phyloP scores from a whole-genome alignment of 192 early-diverging fungal species.

The Mortierella claussenii region DNA sequence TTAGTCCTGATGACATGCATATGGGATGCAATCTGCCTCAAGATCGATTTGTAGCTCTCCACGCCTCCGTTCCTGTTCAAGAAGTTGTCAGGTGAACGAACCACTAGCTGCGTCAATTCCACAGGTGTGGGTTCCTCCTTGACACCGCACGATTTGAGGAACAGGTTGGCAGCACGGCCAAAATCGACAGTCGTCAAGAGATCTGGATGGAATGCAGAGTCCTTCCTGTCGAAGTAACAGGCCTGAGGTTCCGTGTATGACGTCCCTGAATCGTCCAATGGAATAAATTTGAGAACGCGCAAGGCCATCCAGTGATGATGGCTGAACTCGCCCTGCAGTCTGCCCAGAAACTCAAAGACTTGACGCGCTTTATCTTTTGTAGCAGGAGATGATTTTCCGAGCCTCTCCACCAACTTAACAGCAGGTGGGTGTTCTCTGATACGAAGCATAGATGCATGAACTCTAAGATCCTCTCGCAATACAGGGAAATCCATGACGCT shows the following conservation, averaged over 20 bases:
- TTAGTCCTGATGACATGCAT: slow-evolving; percentile 58
- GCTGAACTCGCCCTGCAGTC: slow-evolving; percentile 68
- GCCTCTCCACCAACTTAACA: slow-evolving; percentile 43
- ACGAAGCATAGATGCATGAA: slow-evolving; percentile 70
- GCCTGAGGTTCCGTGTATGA: slow-evolving; percentile 55
- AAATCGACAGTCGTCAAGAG: slow-evolving; percentile 76
- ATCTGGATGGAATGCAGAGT: slow-evolving; percentile 57
- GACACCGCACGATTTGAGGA: slow-evolving; percentile 86
- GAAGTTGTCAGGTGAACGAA: slow-evolving; percentile 66
- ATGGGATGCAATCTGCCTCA: slow-evolving; percentile 80
- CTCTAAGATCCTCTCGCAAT: slow-evolving; percentile 62
- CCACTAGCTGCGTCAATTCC: slow-evolving; percentile 75
- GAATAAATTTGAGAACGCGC: slow-evolving; percentile 70
- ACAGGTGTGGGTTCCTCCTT: slow-evolving; percentile 79
- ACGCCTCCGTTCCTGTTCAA: slow-evolving; percentile 61
- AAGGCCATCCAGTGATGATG: slow-evolving; percentile 66
- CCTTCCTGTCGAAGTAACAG: slow-evolving; percentile 67
- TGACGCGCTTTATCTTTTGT: slow-evolving; percentile 55
- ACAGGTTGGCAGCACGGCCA: slow-evolving; percentile 75
- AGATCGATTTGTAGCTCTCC: slow-evolving; percentile 74
- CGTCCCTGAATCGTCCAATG: slow-evolving; percentile 51
- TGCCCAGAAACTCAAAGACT: slow-evolving; percentile 76
- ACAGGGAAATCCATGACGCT: slow-evolving; percentile 75
- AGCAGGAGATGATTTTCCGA: slow-evolving; percentile 39
- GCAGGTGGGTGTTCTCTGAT: slow-evolving; percentile 69